Percentiles rank a stretch among this genome's conserved stretches.
These are phyloP conservation scores for Calocera cornea DNA, from an alignment of 768 basidiomycete genomes.

Conservation along the genomic window DNA sequence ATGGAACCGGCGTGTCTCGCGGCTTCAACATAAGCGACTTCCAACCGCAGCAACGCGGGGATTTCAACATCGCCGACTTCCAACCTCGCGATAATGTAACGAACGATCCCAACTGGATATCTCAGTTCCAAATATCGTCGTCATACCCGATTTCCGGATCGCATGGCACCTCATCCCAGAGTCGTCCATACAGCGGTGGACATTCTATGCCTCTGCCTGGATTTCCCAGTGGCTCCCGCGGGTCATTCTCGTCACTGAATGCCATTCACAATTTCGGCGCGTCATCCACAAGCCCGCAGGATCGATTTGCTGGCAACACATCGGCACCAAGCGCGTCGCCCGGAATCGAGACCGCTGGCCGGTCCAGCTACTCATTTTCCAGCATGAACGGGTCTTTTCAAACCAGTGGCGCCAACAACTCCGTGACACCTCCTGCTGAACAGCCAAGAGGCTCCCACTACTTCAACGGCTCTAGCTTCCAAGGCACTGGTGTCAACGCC, in stretches of 20 bases:
- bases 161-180: neutral
- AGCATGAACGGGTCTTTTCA: neutral
- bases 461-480: neutral
- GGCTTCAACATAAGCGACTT: neutral
- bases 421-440: neutral
- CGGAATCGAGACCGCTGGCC: neutral
- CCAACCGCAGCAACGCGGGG: neutral
- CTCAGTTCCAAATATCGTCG: neutral
- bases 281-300: neutral
- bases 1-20: neutral
- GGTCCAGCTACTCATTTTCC: neutral
- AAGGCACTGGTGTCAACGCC: neutral
- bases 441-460: neutral
- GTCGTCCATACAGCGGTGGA: neutral
- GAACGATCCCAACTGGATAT: neutral
- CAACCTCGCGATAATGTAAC: neutral
- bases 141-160: neutral
- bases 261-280: conserved; percentile 1
- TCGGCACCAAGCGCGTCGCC: neutral
- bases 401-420: neutral
- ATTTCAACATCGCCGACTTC: neutral
- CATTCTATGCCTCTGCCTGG: neutral
- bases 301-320: neutral
- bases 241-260: neutral
- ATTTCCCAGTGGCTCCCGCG: neutral